Base-by-base conservation (phyloP, 768 basidiomycete genomes). In the Serendipita sp. region DNA sequence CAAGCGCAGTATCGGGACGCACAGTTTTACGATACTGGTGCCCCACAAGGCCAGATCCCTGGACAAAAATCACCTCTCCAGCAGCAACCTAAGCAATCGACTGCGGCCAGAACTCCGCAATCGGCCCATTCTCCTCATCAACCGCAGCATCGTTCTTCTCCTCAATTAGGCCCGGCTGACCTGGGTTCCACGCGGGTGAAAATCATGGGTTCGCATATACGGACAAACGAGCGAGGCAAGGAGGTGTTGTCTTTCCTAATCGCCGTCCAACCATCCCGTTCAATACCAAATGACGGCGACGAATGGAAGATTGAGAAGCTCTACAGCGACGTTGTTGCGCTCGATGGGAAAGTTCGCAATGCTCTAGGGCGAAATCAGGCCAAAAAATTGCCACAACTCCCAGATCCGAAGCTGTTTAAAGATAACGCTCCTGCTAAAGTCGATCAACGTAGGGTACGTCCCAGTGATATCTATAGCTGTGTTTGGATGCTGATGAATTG, bases 351-450 rank as follows among this genome's bases (percentile, higher is more conserved):
- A 26, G 79, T 97, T 60, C 82, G 89, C 61, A 73, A 72, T 50
- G 71, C 68, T 61, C 66, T 72, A 28, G 82, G 78, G 60, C 79
- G 83, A 17, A 68, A 71, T 22, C 73, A 74, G 67, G 62, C 63
- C 31, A 93, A 92, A 77, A 88, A 82, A 73, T 83, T 98, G 53
- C 83, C 78, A 20, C 77, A 74, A 61, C 72, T 99, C 63, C 96
- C 96, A 1, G 96, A 99, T 71, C 89, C 90, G 26, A 88, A 86
- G 72, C 76, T 96, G 7, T 97, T 95, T 89, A 94, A 84, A 72
- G 96, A 98, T 74, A 92, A 95, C 72, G 93, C 94, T 0, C 95
- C 95, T 31, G 90, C 90, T 30, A 94, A 89, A 76, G 90, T 93
- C 44, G 96, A 98, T 76, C 92, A 95, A 73, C 77, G 95, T 66